Percentiles rank a stretch among this genome's conserved stretches.
phyloP scores from a whole-genome alignment of 371 early-diverging fungal genomes.

The Basidiobolus meristosporus region DNA sequence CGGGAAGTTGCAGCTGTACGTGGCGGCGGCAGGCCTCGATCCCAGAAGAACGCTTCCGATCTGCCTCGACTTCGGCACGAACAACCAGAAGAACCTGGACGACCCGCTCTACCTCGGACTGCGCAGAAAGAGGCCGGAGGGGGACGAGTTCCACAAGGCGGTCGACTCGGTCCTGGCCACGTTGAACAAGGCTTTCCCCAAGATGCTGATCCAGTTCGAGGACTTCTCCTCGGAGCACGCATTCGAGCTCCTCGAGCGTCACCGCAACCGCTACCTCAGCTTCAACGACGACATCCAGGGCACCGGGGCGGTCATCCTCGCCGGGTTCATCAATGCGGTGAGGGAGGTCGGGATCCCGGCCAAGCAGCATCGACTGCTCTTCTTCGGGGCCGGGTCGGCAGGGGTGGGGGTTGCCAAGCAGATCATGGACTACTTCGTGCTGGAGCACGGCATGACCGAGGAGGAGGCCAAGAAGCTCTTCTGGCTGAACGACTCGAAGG shows the following conservation, averaged over 20 bases:
- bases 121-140: conserved; percentile 43
- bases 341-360: conserved; percentile 29
- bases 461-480: conserved; percentile 55
- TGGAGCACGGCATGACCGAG: conserved; percentile 38
- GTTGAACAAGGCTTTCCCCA: no score
- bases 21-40: conserved; percentile 77
- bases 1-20: conserved; percentile 79
- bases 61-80: conserved; percentile 75
- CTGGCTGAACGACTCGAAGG: conserved; percentile 75
- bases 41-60: conserved; percentile 75
- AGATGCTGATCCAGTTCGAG: conserved; percentile 76
- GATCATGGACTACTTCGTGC: conserved; percentile 48
- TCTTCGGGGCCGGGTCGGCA: conserved; percentile 76
- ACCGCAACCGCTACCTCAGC: conserved; percentile 38
- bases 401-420: conserved; percentile 82
- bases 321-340: conserved; percentile 81
- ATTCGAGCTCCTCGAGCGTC: conserved; percentile 42
- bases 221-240: conserved; percentile 84
- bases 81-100: conserved; percentile 50
- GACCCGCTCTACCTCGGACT: conserved; percentile 80
- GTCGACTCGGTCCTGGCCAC: no score
- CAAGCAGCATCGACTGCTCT: conserved; percentile 62
- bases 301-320: conserved; percentile 79
- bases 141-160: no score
- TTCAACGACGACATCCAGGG: no score